Conservation (phyloP, 108 stramenopile species). For the Discostella stelligeroides region DNA sequence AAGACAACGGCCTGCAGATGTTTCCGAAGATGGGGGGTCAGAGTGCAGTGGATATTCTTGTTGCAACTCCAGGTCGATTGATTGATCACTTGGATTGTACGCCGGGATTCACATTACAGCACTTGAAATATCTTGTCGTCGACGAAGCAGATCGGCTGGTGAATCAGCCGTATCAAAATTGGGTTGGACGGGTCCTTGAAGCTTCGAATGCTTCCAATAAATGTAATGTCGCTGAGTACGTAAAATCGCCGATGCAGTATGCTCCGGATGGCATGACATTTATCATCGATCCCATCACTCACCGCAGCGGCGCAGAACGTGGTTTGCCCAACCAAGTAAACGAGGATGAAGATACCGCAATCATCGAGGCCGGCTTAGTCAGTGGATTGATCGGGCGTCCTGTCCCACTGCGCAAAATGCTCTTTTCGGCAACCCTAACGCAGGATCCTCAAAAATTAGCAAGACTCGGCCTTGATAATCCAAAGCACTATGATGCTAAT, state of each 20-base stretch:
- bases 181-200: slow-evolving; percentile 83
- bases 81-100: slow-evolving; percentile 92
- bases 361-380: slow-evolving; percentile 13
- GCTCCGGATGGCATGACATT: slow-evolving; percentile 37
- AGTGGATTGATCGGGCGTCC: slow-evolving; percentile 28
- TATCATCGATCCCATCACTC: slow-evolving; percentile 53
- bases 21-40: slow-evolving; percentile 36
- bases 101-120: slow-evolving; percentile 93
- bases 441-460: slow-evolving; percentile 96
- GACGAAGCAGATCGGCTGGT: slow-evolving; percentile 96
- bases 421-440: slow-evolving; percentile 94
- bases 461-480: slow-evolving; percentile 80
- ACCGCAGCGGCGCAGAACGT: slow-evolving; percentile 34
- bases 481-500: slow-evolving; percentile 87
- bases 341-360: slow-evolving; percentile 15
- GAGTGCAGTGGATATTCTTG: slow-evolving; percentile 88
- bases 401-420: slow-evolving; percentile 48
- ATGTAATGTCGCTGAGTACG: slow-evolving; percentile 32
- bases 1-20: slow-evolving; percentile 31
- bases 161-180: slow-evolving; percentile 92
- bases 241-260: slow-evolving; percentile 40
- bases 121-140: slow-evolving; percentile 89
- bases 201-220: slow-evolving; percentile 48
- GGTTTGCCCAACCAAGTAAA: slow-evolving; percentile 26
- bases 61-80: slow-evolving; percentile 94